These are phyloP conservation scores for Deinandra increscens DNA, from an alignment of 129 eudicot genomes.

Conservation along the genomic window DNA sequence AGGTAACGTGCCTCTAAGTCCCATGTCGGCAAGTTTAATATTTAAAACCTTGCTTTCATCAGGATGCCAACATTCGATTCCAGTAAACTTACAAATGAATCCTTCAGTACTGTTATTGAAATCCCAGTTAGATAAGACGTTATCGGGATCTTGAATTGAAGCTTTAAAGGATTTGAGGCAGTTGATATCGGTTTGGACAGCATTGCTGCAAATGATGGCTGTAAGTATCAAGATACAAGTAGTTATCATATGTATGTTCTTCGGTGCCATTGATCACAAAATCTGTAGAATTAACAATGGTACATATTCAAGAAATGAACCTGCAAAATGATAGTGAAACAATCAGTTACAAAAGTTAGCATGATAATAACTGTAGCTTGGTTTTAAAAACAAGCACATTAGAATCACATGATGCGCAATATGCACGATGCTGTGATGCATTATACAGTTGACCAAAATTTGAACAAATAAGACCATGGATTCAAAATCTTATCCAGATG, in stretches of 20 bases:
- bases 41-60: constrained; percentile 67
- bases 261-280: constrained; percentile 21
- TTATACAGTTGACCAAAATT: too few relatives aligned
- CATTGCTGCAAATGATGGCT: constrained; percentile 30
- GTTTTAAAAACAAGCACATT: too few relatives aligned
- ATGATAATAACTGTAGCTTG: background rate
- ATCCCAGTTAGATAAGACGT: constrained; percentile 57
- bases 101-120: constrained; percentile 62
- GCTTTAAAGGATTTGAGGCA: constrained; percentile 58
- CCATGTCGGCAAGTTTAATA: constrained; percentile 58
- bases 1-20: constrained; percentile 72
- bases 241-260: constrained; percentile 9
- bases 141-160: constrained; percentile 57
- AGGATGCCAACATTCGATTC: constrained; percentile 81
- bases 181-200: constrained; percentile 48
- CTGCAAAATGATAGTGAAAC: constrained; percentile 27
- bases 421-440: too few relatives aligned
- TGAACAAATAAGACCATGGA: too few relatives aligned
- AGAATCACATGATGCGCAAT: too few relatives aligned
- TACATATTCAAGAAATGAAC: constrained; percentile 22
- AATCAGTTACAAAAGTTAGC: background rate
- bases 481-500: too few relatives aligned
- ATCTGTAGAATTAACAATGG: constrained; percentile 6
- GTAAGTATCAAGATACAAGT: constrained; percentile 26
- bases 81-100: constrained; percentile 62